phyloP scores from a whole-genome alignment of 345 rosid genomes.

The Brassica cretica region DNA sequence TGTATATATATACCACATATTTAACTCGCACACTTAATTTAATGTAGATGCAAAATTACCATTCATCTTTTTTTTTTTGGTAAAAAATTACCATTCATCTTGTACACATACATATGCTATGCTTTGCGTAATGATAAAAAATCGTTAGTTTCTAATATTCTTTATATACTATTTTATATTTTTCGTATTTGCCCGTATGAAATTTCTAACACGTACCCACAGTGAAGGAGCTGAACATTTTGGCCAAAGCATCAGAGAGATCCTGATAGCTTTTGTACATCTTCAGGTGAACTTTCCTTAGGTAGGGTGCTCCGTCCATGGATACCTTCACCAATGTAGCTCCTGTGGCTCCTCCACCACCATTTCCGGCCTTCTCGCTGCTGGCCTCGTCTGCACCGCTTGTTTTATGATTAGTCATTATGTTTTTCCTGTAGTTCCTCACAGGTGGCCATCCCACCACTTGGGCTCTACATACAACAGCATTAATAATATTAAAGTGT shows the following conservation, averaged over 20 bases:
- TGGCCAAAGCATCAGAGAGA: constrained; percentile 82
- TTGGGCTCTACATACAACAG: constrained; percentile 42
- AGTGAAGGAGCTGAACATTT: constrained; percentile 96
- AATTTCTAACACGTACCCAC: constrained; percentile 55
- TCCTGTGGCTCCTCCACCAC: constrained; percentile 6
- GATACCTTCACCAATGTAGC: constrained; percentile 89
- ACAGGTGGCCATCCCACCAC: constrained; percentile 73
- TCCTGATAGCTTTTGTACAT: constrained; percentile 83
- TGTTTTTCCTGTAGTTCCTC: constrained; percentile 82
- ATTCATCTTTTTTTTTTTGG: too few species aligned
- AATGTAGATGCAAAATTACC: background rate
- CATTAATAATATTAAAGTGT: background rate
- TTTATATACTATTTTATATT: background rate
- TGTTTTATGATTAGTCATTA: constrained; percentile 66
- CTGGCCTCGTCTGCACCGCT: constrained; percentile 42
- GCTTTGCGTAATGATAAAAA: background rate
- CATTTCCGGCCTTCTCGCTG: constrained; percentile 43
- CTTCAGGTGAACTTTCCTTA: constrained; percentile 93
- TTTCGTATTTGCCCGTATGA: background rate
- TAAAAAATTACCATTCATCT: background rate
- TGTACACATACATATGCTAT: background rate
- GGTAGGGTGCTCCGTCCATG: constrained; percentile 98
- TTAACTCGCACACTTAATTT: background rate
- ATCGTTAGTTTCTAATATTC: background rate
- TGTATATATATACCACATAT: background rate